phyloP scores from a whole-genome alignment of 495 filamentous ascomycete species.

The Friedmanniomyces simplex region DNA sequence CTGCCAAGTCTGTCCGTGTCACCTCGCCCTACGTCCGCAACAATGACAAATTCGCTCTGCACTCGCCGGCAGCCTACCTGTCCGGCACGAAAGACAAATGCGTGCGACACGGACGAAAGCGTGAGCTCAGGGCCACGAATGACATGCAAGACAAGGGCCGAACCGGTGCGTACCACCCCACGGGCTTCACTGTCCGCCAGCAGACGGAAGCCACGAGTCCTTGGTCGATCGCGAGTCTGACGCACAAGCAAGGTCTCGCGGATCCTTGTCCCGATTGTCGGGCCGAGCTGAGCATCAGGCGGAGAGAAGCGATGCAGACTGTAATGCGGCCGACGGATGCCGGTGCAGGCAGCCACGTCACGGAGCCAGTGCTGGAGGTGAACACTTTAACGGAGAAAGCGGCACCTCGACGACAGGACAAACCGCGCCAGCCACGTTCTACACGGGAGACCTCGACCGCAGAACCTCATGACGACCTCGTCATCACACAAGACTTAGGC shows the following conservation, averaged over 20 bases:
- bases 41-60: neutral
- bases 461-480: neutral
- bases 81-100: conserved; percentile 9
- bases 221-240: conserved; percentile 1
- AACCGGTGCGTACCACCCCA: conserved; percentile 14
- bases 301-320: conserved; percentile 9
- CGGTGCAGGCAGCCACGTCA: neutral
- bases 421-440: neutral
- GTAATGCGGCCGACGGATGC: conserved; percentile 2
- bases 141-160: conserved; percentile 3
- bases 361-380: neutral
- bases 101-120: conserved; percentile 15
- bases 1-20: no score
- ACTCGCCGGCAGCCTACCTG: conserved; percentile 2
- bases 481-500: conserved; percentile 21
- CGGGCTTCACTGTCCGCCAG: conserved; percentile 4
- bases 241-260: neutral
- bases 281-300: conserved; percentile 15
- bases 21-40: neutral
- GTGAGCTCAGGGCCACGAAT: neutral
- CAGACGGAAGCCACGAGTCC: conserved; percentile 18
- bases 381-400: neutral
- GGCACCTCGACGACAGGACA: neutral
- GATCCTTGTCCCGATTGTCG: conserved; percentile 17
- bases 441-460: neutral